Evolutionary conservation across 768 basidiomycete genomes (phyloP).

Genomic region (Cystobasidium onofrii): DNA sequence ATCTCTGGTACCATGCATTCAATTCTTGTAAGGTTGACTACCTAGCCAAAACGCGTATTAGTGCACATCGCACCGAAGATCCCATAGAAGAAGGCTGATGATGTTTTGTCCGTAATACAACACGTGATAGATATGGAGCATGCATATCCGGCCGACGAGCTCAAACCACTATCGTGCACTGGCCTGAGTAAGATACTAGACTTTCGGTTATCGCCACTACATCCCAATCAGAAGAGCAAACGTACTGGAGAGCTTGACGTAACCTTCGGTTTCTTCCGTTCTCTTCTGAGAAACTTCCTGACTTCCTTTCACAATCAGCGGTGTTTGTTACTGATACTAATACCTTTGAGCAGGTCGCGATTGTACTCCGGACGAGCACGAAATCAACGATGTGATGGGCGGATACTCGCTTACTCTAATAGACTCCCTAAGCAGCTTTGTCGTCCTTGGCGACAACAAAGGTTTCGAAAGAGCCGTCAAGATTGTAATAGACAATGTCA

Average conservation of each 20-base stretch:
- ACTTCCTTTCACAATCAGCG: too few relatives aligned
- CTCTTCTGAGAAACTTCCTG: too few relatives aligned
- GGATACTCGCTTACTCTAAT: constrained; percentile 55
- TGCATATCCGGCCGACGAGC: constrained; percentile 50
- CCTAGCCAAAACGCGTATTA: too few relatives aligned
- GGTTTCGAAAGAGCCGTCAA: constrained; percentile 79
- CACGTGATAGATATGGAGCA: constrained; percentile 36
- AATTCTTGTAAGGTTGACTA: constrained; percentile 19
- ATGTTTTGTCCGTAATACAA: too few relatives aligned
- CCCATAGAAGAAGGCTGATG: too few relatives aligned
- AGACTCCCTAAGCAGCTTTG: constrained; percentile 70
- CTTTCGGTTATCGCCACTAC: constrained; percentile 15
- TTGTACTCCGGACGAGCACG: constrained; percentile 57
- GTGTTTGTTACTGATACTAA: not conserved
- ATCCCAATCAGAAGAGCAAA: constrained; percentile 29
- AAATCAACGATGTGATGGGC: constrained; percentile 83
- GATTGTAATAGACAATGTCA: constrained; percentile 70
- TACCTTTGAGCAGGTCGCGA: constrained; percentile 33
- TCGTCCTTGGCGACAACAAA: constrained; percentile 65
- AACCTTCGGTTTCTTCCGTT: too few relatives aligned
- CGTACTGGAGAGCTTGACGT: too few relatives aligned
- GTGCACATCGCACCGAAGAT: too few relatives aligned
- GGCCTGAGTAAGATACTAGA: constrained; percentile 57
- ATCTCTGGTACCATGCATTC: constrained; percentile 31
- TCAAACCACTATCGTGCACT: constrained; percentile 78